Evolutionary conservation across 2,329 filamentous ascomycete genomes (phyloP), one percentile per base, ranked within the genome.

Genomic region (Aspergillus caelatus): DNA sequence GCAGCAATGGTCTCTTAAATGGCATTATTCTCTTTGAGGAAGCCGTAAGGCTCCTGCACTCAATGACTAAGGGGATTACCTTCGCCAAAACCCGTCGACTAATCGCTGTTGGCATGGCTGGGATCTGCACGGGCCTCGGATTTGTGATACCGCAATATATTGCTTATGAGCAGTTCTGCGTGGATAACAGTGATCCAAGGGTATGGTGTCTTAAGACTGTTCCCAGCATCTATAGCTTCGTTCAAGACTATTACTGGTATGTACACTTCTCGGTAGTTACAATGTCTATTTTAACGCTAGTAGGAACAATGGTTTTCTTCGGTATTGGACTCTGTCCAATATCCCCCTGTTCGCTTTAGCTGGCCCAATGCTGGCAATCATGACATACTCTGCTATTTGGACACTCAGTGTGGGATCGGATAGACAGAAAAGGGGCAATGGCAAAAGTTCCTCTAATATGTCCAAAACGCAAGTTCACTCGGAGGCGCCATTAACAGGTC

Each of bases 211-310:
- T 12, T 26, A 57, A 41, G 14, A 48, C 55, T 19, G 14, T 62
- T 7, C 62, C 62, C 14, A 46, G 32, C 36, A 62, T 64, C n/a
- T 64, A 58, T 48, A 62, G 58, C 48, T 64, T 62, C 10, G 62
- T 64, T 21, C 59, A 64, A 32, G 62, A 62, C 11, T 39, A 62
- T 54, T 64, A 64, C 32, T 64, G 62, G 62, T 64, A 55, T 12
- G 62, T 62, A 19, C 3, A 26, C n/a, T 16, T 19, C 21, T 19
- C n/a, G 12, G 19, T 30, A 10, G 12, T 36, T 19, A 21, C 8
- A 9, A 23, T 16, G 10, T 30, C 23, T 9, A 23, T 26, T 23
- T 55, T 58, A 46, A 43, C 23, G 3, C 12, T 14, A 32, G 19
- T 23, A 64, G 62, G 62, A 36, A 64, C 28, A 62, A 61, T 43